Conservation (phyloP, 306 rosid species). For the Cicer bijugum region DNA sequence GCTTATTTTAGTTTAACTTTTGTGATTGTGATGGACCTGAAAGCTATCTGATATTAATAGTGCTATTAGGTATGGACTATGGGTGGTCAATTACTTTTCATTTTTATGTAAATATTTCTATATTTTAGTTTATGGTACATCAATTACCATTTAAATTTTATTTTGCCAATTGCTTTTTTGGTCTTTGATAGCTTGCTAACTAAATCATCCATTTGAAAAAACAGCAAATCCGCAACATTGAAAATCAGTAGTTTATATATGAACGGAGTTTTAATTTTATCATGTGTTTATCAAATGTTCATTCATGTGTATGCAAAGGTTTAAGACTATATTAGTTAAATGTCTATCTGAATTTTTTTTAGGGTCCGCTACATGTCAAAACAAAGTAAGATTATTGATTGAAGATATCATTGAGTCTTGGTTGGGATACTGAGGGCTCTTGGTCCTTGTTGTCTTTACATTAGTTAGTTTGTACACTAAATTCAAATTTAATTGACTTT, state of each 20-base stretch:
- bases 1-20: slow-evolving; percentile 25
- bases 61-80: neutral
- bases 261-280: slow-evolving; percentile 30
- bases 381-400: slow-evolving; percentile 16
- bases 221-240: neutral
- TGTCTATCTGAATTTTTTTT: slow-evolving; percentile 9
- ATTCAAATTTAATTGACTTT: slow-evolving; percentile 34
- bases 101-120: slow-evolving; percentile 11
- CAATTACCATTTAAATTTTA: slow-evolving; percentile 4
- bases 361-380: slow-evolving; percentile 17
- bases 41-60: slow-evolving; percentile 1
- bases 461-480: slow-evolving; percentile 15
- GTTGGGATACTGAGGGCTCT: slow-evolving; percentile 10
- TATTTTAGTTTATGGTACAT: slow-evolving; percentile 10
- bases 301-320: slow-evolving; percentile 7
- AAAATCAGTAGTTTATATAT: neutral
- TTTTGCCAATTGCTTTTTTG: slow-evolving; percentile 21
- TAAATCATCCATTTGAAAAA: slow-evolving; percentile 3
- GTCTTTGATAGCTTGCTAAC: neutral
- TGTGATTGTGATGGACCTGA: slow-evolving; percentile 16
- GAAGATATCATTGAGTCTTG: slow-evolving; percentile 12
- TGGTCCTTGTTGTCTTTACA: slow-evolving; percentile 16
- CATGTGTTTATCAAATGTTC: slow-evolving; percentile 14
- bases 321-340: neutral
- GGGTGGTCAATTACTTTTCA: slow-evolving; percentile 14